phyloP scores from a whole-genome alignment of 805 yeast species.

The Zygosaccharomyces lentus region DNA sequence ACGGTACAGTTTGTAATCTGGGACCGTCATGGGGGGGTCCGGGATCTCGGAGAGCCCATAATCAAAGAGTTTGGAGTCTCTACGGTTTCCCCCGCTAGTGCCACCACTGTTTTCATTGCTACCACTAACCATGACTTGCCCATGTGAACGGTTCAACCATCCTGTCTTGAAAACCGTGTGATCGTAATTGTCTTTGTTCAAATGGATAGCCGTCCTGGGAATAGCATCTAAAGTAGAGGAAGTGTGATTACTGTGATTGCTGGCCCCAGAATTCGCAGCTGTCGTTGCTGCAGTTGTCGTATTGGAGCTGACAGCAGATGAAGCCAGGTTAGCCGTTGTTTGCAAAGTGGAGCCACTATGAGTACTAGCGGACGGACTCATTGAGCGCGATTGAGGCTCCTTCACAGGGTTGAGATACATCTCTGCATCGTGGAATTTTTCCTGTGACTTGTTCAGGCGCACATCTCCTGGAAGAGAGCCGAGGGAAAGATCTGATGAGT shows the following conservation, averaged over 20 bases:
- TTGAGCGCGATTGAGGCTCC: not conserved
- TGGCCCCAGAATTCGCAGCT: not conserved
- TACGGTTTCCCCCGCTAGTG: conserved; percentile 9
- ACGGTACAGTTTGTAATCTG: conserved; percentile 44
- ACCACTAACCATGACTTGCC: conserved; percentile 16
- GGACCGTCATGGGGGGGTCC: conserved; percentile 21
- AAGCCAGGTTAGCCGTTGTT: not conserved
- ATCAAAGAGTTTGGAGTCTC: conserved; percentile 29
- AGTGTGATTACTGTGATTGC: not conserved
- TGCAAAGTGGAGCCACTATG: conserved; percentile 3
- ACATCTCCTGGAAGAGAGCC: not conserved
- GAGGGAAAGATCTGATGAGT: conserved; percentile 1
- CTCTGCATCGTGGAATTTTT: conserved; percentile 6
- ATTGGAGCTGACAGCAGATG: conserved; percentile 1
- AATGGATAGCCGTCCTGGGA: not conserved
- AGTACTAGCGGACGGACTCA: not conserved
- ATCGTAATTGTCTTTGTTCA: conserved; percentile 37
- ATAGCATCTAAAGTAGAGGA: not conserved
- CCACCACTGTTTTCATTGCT: not conserved
- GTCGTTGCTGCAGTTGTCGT: not conserved
- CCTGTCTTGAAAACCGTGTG: conserved; percentile 45
- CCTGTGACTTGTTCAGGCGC: conserved; percentile 3
- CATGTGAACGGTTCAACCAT: conserved; percentile 54
- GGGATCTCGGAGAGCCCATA: conserved; percentile 9
- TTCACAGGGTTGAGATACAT: not conserved